Percentiles rank a stretch among this genome's conserved stretches.
phyloP scores from a whole-genome alignment of 306 rosid species.

The Abrus precatorius region DNA sequence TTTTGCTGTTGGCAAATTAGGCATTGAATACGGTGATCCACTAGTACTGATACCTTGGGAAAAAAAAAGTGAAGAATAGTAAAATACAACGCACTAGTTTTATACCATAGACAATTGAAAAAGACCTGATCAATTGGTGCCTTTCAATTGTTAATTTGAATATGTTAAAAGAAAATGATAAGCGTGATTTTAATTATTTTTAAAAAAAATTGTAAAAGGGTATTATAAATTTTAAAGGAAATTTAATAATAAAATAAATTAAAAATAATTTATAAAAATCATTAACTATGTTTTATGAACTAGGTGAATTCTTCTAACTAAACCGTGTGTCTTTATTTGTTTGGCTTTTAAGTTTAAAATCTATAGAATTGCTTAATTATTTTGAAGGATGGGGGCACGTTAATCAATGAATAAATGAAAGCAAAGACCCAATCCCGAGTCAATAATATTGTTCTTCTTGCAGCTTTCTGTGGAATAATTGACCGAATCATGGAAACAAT shows the following conservation, averaged over 20 bases:
- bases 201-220: background rate
- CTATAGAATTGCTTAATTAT: no score
- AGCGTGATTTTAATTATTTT: background rate
- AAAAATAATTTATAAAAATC: no score
- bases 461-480: background rate
- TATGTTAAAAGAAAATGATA: background rate
- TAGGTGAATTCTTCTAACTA: no score
- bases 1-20: conserved; percentile 29
- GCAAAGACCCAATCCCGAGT: no score
- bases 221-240: background rate
- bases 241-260: no score
- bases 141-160: conserved; percentile 40
- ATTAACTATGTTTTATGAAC: no score
- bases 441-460: no score
- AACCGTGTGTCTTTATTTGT: no score
- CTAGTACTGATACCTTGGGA: background rate
- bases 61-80: background rate
- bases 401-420: no score
- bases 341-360: no score
- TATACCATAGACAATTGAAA: conserved; percentile 11
- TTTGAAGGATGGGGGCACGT: no score
- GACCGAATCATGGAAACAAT: background rate
- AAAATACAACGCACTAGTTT: conserved; percentile 35
- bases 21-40: conserved; percentile 38
- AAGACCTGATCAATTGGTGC: background rate